A percentile compares a stretch with the other conserved stretches of the same genome.
These are phyloP conservation scores for Pichia heedii DNA, from an alignment of 805 yeast species.

Conservation along the genomic window DNA sequence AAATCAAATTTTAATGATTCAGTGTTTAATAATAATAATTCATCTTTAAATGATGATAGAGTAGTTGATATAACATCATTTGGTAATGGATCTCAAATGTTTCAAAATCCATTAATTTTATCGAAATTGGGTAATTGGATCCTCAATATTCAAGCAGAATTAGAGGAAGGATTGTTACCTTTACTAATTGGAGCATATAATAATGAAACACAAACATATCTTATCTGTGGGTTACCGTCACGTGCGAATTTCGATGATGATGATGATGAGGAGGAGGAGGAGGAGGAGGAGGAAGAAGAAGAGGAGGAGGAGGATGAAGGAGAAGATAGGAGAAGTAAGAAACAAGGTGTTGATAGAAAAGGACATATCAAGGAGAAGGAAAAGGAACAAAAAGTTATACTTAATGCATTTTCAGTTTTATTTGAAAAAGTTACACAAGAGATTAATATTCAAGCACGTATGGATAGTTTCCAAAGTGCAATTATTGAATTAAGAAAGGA, in stretches of 20 bases:
- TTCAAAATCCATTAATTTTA: constrained; percentile 79
- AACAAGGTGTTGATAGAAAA: constrained; percentile 3
- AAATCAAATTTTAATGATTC: constrained; percentile 10
- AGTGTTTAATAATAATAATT: constrained; percentile 8
- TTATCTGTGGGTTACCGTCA: constrained; percentile 87
- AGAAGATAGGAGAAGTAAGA: background rate
- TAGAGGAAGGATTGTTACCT: constrained; percentile 62
- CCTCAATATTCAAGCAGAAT: constrained; percentile 78
- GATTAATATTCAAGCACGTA: constrained; percentile 81
- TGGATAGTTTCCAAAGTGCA: constrained; percentile 92
- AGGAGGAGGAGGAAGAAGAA: background rate
- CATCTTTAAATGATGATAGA: constrained; percentile 17
- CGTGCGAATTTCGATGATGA: constrained; percentile 44
- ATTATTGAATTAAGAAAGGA: constrained; percentile 85
- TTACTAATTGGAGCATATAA: constrained; percentile 80
- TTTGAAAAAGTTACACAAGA: constrained; percentile 80
- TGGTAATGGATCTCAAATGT: constrained; percentile 63
- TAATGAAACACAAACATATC: constrained; percentile 60
- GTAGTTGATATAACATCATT: constrained; percentile 25
- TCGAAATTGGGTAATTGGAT: constrained; percentile 86
- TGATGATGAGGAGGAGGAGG: constrained; percentile 4
- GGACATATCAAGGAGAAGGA: constrained; percentile 18
- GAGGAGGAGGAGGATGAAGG: constrained; percentile 24
- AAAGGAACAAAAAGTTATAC: constrained; percentile 35
- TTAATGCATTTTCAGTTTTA: constrained; percentile 82